Evolutionary conservation across 2,329 filamentous ascomycete genomes (phyloP).

Genomic region (Verticillium klebahnii): DNA sequence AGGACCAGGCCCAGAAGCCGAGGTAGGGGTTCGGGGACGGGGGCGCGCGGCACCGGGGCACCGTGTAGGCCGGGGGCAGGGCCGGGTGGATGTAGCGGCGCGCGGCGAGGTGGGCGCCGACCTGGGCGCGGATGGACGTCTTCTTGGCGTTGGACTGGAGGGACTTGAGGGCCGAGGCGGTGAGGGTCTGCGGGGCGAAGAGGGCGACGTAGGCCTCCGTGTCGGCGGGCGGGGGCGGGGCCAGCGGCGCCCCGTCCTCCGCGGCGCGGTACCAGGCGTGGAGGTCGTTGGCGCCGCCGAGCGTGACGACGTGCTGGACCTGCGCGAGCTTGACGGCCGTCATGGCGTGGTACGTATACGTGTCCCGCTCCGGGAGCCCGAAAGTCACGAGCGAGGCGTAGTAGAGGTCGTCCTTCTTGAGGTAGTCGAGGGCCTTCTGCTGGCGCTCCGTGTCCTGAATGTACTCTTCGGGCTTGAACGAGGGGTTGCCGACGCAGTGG

Average conservation of each 20-base stretch:
- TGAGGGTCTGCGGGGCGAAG: conserved; percentile 57
- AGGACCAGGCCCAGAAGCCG: conserved; percentile 63
- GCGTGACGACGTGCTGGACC: conserved; percentile 39
- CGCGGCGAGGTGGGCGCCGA: conserved; percentile 50
- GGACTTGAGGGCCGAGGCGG: conserved; percentile 56
- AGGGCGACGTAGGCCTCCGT: conserved; percentile 63
- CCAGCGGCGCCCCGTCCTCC: conserved; percentile 25
- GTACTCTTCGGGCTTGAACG: conserved; percentile 37
- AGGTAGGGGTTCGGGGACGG: conserved; percentile 58
- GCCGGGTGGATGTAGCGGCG: conserved; percentile 47
- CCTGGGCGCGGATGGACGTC: conserved; percentile 51
- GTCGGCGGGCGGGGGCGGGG: conserved; percentile 50
- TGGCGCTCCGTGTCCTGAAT: conserved; percentile 33
- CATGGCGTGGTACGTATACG: conserved; percentile 48
- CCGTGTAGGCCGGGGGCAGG: conserved; percentile 30
- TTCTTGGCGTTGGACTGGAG: conserved; percentile 62
- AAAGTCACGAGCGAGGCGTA: conserved; percentile 40
- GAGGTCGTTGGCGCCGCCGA: conserved; percentile 39
- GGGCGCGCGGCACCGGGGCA: conserved; percentile 41
- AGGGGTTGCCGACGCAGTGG: conserved; percentile 39
- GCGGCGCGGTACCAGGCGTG: conserved; percentile 44
- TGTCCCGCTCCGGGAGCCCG: conserved; percentile 36
- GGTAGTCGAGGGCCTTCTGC: conserved; percentile 28
- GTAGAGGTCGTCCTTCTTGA: conserved; percentile 36
- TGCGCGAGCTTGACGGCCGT: conserved; percentile 43